Percentiles rank a stretch among this genome's conserved stretches.
Conservation (phyloP, 2,329 filamentous ascomycete species). For the Penicillium sclerotigenum region DNA sequence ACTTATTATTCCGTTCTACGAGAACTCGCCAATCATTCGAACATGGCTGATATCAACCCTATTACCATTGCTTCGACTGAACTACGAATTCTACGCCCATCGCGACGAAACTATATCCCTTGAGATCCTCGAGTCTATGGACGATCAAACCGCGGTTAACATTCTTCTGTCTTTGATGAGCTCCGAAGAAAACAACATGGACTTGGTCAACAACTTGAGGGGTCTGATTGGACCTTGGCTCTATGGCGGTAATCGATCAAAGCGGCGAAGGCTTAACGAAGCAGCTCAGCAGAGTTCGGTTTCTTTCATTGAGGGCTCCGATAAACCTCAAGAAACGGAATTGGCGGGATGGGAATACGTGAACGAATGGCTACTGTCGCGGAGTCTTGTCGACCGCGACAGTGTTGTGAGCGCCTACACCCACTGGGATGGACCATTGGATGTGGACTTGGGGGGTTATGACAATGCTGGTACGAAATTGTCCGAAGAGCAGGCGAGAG, state of each 20-base stretch:
- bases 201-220: slow-evolving; percentile 54
- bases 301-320: slow-evolving; percentile 21
- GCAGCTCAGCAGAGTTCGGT: slow-evolving; percentile 27
- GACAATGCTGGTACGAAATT: slow-evolving; percentile 42
- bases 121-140: slow-evolving; percentile 52
- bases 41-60: slow-evolving; percentile 60
- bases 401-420: slow-evolving; percentile 51
- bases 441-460: slow-evolving; percentile 58
- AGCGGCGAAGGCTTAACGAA: slow-evolving; percentile 50
- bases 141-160: slow-evolving; percentile 52
- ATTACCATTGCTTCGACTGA: slow-evolving; percentile 57
- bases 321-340: slow-evolving; percentile 21
- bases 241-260: slow-evolving; percentile 54
- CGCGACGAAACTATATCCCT: slow-evolving; percentile 46
- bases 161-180: slow-evolving; percentile 49
- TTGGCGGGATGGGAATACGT: slow-evolving; percentile 55
- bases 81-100: slow-evolving; percentile 62
- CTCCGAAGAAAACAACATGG: slow-evolving; percentile 33
- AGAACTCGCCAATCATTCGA: slow-evolving; percentile 51
- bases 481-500: slow-evolving; percentile 43
- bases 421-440: slow-evolving; percentile 59
- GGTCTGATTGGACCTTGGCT: slow-evolving; percentile 63
- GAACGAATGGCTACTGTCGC: slow-evolving; percentile 58
- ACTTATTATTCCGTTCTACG: slow-evolving; percentile 58
- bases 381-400: slow-evolving; percentile 50